Base-by-base conservation (phyloP, 768 basidiomycete genomes). In the Lactifluus echinatus region DNA sequence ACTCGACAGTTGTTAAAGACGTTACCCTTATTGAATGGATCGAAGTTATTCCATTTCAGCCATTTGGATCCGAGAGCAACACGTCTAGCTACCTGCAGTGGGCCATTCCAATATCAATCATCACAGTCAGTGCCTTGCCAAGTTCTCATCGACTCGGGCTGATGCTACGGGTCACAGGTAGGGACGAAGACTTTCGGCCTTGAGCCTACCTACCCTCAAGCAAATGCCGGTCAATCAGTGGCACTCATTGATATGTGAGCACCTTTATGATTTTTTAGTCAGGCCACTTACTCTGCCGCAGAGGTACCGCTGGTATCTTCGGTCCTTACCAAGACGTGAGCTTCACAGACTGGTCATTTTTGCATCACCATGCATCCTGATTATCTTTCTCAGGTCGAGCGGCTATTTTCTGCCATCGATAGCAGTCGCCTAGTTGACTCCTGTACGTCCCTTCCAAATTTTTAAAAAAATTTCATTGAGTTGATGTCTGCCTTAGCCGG, bases 301-400 rank as follows among this genome's bases (percentile, higher is more conserved):
- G 88, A 40, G 88, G 88, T 26, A 76, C 85, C 4, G 64, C 78
- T 34, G 88, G 87, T 3, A 75, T 91, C 29, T 87, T 81, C 63
- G 88, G 88, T 3, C 85, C 88, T n/a, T 84, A 79, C 65, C 81
- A 83, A 69, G 88, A 89, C 68, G 88, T 88, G 64, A 48, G 80
- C 37, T 64, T 6, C 28, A 23, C 26, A n/a, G 4, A 33, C 23
- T 31, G 40, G 24, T 24, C 40, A 19, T 24, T 11, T 24, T 23
- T 31, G 11, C 5, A 44, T 39, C 5, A 26, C 42, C 11, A 14
- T 28, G 19, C 1, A 45, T 31, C 31, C 55, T 36, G 24, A 57
- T 55, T 47, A 63, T 52, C 10, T 39, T 42, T 37, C n/a, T 45
- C 64, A 90, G 87, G 87, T 90, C 33, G 75, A 79, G 10, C 80